These are phyloP conservation scores for Eutrema yunnanense DNA, from an alignment of 345 rosid species.

Conservation along the genomic window DNA sequence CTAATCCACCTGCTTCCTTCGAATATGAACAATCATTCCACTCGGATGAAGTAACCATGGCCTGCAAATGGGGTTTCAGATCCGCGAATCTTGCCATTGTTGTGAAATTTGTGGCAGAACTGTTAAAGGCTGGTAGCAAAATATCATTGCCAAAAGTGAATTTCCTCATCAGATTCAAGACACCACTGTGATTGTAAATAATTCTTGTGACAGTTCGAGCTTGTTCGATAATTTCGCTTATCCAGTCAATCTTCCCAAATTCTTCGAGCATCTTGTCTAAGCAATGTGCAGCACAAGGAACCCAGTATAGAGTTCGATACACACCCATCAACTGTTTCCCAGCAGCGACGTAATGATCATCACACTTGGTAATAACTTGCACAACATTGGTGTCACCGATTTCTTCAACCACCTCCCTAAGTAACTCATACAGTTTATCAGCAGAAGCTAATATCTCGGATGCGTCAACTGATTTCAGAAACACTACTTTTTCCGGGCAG, in stretches of 20 bases:
- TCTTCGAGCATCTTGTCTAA: constrained; percentile 77
- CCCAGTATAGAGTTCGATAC: constrained; percentile 76
- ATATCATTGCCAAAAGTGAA: constrained; percentile 71
- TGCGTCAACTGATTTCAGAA: constrained; percentile 62
- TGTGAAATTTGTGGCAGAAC: constrained; percentile 63
- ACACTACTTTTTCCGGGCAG: constrained; percentile 65
- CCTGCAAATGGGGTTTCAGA: constrained; percentile 58
- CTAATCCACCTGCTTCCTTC: constrained; percentile 66
- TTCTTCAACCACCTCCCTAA: constrained; percentile 73
- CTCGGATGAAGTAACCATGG: constrained; percentile 81
- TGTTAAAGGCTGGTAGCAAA: constrained; percentile 52
- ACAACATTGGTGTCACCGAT: constrained; percentile 63
- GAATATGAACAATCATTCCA: constrained; percentile 72
- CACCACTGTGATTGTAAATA: constrained; percentile 61
- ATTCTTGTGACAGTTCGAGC: constrained; percentile 78
- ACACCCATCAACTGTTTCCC: constrained; percentile 59
- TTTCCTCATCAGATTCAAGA: constrained; percentile 70
- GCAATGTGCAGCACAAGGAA: constrained; percentile 75
- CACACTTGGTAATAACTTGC: constrained; percentile 77
- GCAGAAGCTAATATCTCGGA: constrained; percentile 43
- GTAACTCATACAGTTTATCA: constrained; percentile 49
- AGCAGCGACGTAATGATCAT: constrained; percentile 49
- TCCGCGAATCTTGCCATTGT: constrained; percentile 53
- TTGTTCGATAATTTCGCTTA: constrained; percentile 54
- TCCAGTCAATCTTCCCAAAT: constrained; percentile 47